Evolutionary conservation across 352 stramenopile species (phyloP), one percentile per base, ranked within the genome.

Genomic region (Globisporangium nunn): DNA sequence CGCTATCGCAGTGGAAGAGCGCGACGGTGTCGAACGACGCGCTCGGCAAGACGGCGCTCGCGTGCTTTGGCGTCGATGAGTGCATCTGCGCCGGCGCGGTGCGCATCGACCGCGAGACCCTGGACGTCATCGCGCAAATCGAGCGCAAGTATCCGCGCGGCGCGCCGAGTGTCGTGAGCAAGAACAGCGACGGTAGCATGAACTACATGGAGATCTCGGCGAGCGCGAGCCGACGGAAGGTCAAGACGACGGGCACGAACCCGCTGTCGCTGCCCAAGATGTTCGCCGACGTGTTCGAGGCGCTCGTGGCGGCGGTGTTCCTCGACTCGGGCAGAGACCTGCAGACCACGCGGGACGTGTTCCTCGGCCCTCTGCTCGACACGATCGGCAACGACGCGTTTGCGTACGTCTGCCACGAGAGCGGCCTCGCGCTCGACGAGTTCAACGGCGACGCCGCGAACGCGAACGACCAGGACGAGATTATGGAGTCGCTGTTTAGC

Each of bases 231-330:
- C 18, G 43, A 17, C 60, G 60, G 12, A 64, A 52, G 44, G 44
- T 40, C 33, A 64, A 68, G 7, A 48, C 49, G 33, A 64, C 67
- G 10, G 71, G 56, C 23, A 65, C 58, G 40, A 85, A 70, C 54
- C 52, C 65, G n/a, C 41, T 79, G 52, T 58, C 70, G 2, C 61
- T 94, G 30, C 86, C 86, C 12, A 96, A 96, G 61, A 81, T 93
- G 64, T 92, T 91, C 67, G 86, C 75, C 6, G 86, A 96, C 59
- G 78, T 92, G 12, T 93, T 94, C 64, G 86, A 96, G 77, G 82
- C 86, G 1, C 74, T 96, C 31, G 82, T 94, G 29, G 86, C 86
- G 1, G 86, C 84, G 0, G 85, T 96, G 37, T 96, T 94, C 66
- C 58, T 96, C 33, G 86, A 96, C 47, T 91, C 82, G 1, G 76